Evolutionary conservation across 1,139 yeast species (phyloP).

Genomic region (Entelexis sorbosivorans): DNA sequence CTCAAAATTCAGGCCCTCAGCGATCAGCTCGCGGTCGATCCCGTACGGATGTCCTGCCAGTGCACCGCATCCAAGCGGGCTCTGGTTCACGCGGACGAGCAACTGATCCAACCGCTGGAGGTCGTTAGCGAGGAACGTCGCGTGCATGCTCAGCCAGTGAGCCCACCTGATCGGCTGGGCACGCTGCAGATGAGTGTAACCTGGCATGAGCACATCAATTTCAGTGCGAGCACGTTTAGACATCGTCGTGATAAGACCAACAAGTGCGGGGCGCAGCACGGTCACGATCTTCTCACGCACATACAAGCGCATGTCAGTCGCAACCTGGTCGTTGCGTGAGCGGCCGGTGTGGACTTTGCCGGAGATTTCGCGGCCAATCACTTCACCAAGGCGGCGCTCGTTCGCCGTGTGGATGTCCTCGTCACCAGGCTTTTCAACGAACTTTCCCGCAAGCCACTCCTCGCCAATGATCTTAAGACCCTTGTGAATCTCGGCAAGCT

Average conservation of each 20-base stretch:
- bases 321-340: conserved; percentile 96
- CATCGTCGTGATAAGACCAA: conserved; percentile 53
- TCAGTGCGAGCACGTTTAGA: conserved; percentile 69
- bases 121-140: conserved; percentile 87
- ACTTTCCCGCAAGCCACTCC: conserved; percentile 71
- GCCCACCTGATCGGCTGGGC: conserved; percentile 99
- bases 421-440: conserved; percentile 81
- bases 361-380: conserved; percentile 83
- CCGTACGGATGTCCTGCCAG: conserved; percentile 99
- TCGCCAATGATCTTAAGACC: conserved; percentile 60
- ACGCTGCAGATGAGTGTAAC: conserved; percentile 94
- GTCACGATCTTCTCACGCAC: conserved; percentile 63
- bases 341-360: conserved; percentile 99
- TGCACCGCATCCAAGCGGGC: conserved; percentile 96
- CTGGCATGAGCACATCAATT: conserved; percentile 92
- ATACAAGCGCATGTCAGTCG: conserved; percentile 91
- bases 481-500: conserved; percentile 63
- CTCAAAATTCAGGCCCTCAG: conserved; percentile 63
- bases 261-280: conserved; percentile 48
- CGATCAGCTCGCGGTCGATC: conserved; percentile 82
- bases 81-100: conserved; percentile 67
- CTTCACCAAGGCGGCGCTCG: conserved; percentile 92
- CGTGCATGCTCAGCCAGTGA: conserved; percentile 91
- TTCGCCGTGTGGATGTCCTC: conserved; percentile 98
- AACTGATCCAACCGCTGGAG: conserved; percentile 73